Percentiles rank a stretch among this genome's conserved stretches.
These are phyloP conservation scores for Pseudonectria foliicola DNA, from an alignment of 2,329 filamentous ascomycete genomes.

Conservation along the genomic window DNA sequence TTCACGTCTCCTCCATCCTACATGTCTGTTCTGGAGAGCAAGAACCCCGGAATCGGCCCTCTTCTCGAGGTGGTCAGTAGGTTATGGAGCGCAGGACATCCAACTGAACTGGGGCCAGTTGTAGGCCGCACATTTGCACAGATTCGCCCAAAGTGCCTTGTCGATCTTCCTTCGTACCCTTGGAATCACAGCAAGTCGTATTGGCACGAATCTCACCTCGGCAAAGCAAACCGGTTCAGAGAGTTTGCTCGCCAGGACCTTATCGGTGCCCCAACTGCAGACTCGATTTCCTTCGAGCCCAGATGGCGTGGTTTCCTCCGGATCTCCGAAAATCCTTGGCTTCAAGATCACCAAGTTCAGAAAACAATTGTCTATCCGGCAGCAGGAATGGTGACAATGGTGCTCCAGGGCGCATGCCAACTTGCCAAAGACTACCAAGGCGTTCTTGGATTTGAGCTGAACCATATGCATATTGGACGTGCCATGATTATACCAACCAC, in stretches of 20 bases:
- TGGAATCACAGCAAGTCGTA: constrained; percentile 48
- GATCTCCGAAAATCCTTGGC: constrained; percentile 43
- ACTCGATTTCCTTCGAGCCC: constrained; percentile 38
- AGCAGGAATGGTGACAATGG: constrained; percentile 43
- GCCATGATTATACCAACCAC: constrained; percentile 45
- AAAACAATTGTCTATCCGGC: constrained; percentile 44
- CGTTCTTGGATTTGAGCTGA: constrained; percentile 35
- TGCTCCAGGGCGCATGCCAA: constrained; percentile 39
- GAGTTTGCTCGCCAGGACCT: constrained; percentile 42
- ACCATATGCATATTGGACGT: constrained; percentile 38
- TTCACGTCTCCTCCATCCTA: constrained; percentile 13
- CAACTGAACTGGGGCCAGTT: constrained; percentile 25
- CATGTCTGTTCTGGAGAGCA: constrained; percentile 21
- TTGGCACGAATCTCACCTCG: constrained; percentile 47
- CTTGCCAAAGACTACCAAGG: constrained; percentile 19
- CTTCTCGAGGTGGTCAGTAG: constrained; percentile 27
- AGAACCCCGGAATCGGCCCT: constrained; percentile 13
- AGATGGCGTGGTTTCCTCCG: constrained; percentile 44
- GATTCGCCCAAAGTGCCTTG: constrained; percentile 28
- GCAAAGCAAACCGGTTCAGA: constrained; percentile 36
- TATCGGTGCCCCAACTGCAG: constrained; percentile 38
- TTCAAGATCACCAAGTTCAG: constrained; percentile 44
- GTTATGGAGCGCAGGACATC: constrained; percentile 30
- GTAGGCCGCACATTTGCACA: constrained; percentile 12
- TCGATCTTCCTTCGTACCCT: constrained; percentile 43